Conservation (phyloP, 495 filamentous ascomycete genomes). For the Bathelium albidoporum region DNA sequence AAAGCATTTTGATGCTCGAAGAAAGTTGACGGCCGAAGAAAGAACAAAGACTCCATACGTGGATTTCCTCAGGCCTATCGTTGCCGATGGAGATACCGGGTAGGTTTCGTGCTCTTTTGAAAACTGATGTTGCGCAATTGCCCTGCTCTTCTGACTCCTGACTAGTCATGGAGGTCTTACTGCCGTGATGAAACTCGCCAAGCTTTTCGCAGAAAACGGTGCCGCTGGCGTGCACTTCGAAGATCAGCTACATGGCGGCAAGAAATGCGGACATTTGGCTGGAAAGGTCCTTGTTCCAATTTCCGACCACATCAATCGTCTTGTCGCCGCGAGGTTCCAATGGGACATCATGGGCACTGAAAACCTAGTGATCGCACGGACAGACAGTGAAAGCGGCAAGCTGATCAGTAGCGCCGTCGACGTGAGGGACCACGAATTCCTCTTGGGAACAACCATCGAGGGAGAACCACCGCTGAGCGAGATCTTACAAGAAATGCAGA, state of each 20-base stretch:
- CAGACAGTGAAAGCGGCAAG: slow-evolving; percentile 87
- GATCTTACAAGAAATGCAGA: slow-evolving; percentile 82
- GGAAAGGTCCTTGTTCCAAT: slow-evolving; percentile 94
- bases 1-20: slow-evolving; percentile 79
- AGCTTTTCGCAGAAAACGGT: slow-evolving; percentile 97
- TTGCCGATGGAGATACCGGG: slow-evolving; percentile 97
- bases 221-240: slow-evolving; percentile 96
- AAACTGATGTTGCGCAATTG: neutral
- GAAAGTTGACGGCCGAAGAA: slow-evolving; percentile 62
- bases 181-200: slow-evolving; percentile 90
- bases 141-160: neutral
- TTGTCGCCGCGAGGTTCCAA: slow-evolving; percentile 85
- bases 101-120: slow-evolving; percentile 13
- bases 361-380: slow-evolving; percentile 87
- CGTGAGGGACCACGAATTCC: slow-evolving; percentile 90
- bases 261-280: slow-evolving; percentile 96
- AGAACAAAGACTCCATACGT: slow-evolving; percentile 66
- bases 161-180: slow-evolving; percentile 64
- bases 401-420: slow-evolving; percentile 85
- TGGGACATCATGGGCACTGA: slow-evolving; percentile 97
- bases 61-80: slow-evolving; percentile 87
- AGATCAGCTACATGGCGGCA: slow-evolving; percentile 93
- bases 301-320: slow-evolving; percentile 90
- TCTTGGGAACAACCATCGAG: slow-evolving; percentile 69
- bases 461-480: slow-evolving; percentile 70